Evolutionary conservation across 164 flowering plant species (phyloP), one percentile per base, ranked within the genome.

Genomic region (Magnolia sinica): DNA sequence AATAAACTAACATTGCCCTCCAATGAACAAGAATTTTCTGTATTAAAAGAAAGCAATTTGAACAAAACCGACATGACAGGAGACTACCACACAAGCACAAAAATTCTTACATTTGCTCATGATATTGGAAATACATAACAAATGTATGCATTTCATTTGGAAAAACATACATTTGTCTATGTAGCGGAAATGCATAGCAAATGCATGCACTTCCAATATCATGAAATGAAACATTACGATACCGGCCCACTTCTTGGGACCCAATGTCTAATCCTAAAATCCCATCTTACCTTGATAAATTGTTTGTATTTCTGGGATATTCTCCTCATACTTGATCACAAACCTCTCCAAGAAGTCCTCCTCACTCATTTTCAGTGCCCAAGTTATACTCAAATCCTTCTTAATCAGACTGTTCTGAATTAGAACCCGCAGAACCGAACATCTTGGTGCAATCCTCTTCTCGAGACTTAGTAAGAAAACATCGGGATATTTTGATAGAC

Each of bases 311-410:
- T 68, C 70, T 13, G 70, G 70, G 24, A 68, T 4, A 13, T 23
- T 14, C 37, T 68, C 70, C 13, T 68, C 37, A 68, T 68, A 68
- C 70, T 68, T 68, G 70, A 68, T 24, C 18, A 68, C 14, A 29
- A 10, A 23, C 10, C 19, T 68, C 49, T 68, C 49, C 14, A 11
- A 10, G 19, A 68, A 68, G 5, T 10, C 19, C 7, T 11, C 27
- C 45, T 68, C 70, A 27, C 49, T 10, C 4, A 10, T 8, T 9
- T 68, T 68, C n/a, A 68, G 24, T 29, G 29, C 0, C 70, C 45
- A 68, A 29, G 4, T 23, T 8, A 24, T 18, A 27, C 29, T 29
- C 16, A 7, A 27, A 5, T 27, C 18, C 45, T 68, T 29, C 68
- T 64, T 64, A 22, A 64, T 64, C 37, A 29, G 45, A 24, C 70